phyloP scores from a whole-genome alignment of 1,139 yeast genomes.

The Sugiyamaella grinbergsii region DNA sequence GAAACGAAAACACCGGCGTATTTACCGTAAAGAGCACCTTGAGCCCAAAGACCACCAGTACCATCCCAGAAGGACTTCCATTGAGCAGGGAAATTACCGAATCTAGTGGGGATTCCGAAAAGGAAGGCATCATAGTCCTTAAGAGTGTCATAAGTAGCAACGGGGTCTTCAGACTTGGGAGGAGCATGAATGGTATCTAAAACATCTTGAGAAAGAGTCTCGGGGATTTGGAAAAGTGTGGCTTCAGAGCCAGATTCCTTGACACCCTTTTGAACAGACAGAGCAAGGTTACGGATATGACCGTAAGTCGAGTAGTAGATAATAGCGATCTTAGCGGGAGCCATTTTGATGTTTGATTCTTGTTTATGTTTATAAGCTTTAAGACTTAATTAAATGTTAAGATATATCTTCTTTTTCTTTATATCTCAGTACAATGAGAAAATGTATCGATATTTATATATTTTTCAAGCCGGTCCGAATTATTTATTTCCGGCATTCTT shows the following conservation, averaged over 20 bases:
- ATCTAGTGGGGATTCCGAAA: conserved; percentile 83
- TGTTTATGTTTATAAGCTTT: not conserved
- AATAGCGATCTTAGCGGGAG: conserved; percentile 58
- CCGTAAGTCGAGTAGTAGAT: conserved; percentile 81
- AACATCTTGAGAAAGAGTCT: conserved; percentile 71
- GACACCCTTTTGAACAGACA: conserved; percentile 68
- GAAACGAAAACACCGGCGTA: conserved; percentile 73
- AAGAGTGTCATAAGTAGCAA: conserved; percentile 61
- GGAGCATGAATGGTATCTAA: conserved; percentile 65
- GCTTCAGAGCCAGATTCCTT: conserved; percentile 72
- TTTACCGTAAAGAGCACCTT: conserved; percentile 72
- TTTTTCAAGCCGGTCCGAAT: not conserved
- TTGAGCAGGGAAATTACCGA: conserved; percentile 79
- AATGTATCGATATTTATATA: conserved; percentile 3
- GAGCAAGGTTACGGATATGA: conserved; percentile 69
- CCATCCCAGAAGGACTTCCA: conserved; percentile 78
- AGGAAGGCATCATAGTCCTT: conserved; percentile 68
- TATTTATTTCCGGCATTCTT: not conserved
- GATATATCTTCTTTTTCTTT: not conserved
- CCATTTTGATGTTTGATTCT: conserved; percentile 28
- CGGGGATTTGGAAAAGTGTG: conserved; percentile 69
- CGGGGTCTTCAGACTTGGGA: conserved; percentile 65
- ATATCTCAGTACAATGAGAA: not conserved
- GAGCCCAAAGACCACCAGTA: conserved; percentile 81
- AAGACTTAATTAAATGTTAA: not conserved